Evolutionary conservation across 2,329 filamentous ascomycete genomes (phyloP), one percentile per base, ranked within the genome.

Genomic region (Dryadomyces quercivorus): DNA sequence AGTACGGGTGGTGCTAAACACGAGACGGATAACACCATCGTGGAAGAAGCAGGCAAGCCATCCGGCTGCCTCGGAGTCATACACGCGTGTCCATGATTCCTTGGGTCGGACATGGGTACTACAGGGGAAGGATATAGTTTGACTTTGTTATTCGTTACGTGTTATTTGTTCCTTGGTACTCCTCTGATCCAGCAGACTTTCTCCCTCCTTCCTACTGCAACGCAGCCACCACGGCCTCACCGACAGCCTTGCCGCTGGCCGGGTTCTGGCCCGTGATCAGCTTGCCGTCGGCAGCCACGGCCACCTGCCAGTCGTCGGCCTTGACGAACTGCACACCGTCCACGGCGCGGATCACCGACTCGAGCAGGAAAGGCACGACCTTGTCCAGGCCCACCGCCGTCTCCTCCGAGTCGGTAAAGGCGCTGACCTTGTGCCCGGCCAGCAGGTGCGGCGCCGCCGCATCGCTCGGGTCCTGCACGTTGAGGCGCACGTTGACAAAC

Each of bases 1-100:
- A 88, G 70, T 90, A 80, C 69, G 85, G 75, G 1, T 92, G 86
- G 86, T 88, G 84, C 65, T 91, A 65, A 71, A 16, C 7, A 44
- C 18, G 59, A 15, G 6, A 18, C 20, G 36, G 36, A 42, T 12
- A 16, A n/a, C 4, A 31, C 26, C 26, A 31, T 31, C 26, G 4
- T 31, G 26, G 26, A 31, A 20, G 48, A 21, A 18, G 15, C 20
- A 13, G 46, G 20, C 12, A 42, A 42, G 10, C 4, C 8, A 31
- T 31, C 4, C 26, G 26, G 26, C 26, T 31, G 26, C 26, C 26
- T 31, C 26, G 26, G 26, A 31, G 26, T 31, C 26, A 31, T 31
- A 31, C 26, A 31, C 26, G 26, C 8, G 26, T 31, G 26, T 31
- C 8, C 8, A n/a, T n/a, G n/a, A n/a, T n/a, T n/a, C n/a, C n/a